Evolutionary conservation across 2,329 filamentous ascomycete genomes (phyloP).

Genomic region (Chrysoporthe cubensis): DNA sequence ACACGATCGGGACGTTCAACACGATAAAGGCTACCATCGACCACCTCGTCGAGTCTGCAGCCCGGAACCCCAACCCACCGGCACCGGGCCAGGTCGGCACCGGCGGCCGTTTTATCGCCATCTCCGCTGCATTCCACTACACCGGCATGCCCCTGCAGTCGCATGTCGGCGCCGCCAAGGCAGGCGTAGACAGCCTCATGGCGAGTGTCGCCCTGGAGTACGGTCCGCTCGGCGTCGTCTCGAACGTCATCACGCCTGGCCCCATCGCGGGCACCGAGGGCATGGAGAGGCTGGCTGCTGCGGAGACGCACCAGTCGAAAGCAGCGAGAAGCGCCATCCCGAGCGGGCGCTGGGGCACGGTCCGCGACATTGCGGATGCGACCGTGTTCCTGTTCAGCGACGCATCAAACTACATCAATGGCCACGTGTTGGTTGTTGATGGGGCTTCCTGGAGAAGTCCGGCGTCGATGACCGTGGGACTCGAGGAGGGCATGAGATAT

Average conservation of each 20-base stretch:
- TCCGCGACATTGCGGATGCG: constrained; percentile 90
- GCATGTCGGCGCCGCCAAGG: constrained; percentile 91
- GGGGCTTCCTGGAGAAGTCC: constrained; percentile 62
- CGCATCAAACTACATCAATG: constrained; percentile 84
- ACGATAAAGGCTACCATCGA: constrained; percentile 91
- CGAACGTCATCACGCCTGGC: constrained; percentile 87
- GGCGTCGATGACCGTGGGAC: constrained; percentile 49
- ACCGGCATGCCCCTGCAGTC: constrained; percentile 82
- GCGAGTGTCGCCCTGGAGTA: constrained; percentile 84
- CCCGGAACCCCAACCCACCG: constrained; percentile 60
- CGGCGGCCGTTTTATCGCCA: constrained; percentile 84
- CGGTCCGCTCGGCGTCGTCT: constrained; percentile 82
- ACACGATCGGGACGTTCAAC: constrained; percentile 91
- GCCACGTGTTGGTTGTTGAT: constrained; percentile 77
- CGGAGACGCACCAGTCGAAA: constrained; percentile 39
- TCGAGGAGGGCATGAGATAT: constrained; percentile 54
- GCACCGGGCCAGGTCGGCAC: constrained; percentile 61
- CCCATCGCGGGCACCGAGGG: constrained; percentile 86
- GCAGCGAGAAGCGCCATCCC: constrained; percentile 60
- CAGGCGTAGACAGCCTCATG: constrained; percentile 84
- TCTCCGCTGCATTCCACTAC: constrained; percentile 92
- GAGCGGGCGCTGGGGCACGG: constrained; percentile 73
- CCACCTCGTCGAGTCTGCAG: constrained; percentile 76
- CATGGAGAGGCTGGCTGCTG: constrained; percentile 63
- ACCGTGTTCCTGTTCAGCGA: constrained; percentile 89